Conservation (phyloP, 2,329 filamentous ascomycete species). For the Gaeumannomyces tritici region DNA sequence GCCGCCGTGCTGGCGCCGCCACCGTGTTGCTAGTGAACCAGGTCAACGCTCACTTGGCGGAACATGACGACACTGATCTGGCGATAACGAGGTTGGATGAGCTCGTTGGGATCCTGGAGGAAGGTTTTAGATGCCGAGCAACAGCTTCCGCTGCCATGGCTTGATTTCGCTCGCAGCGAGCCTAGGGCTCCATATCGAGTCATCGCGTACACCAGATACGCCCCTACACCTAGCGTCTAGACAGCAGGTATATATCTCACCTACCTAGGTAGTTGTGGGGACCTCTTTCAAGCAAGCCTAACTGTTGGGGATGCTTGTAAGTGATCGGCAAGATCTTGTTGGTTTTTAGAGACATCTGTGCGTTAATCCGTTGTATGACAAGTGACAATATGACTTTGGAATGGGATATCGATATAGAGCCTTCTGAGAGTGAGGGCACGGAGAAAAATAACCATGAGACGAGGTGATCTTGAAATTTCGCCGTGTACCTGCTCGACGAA, state of each 20-base stretch:
- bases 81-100: slow-evolving; percentile 66
- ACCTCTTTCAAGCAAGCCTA: too few relatives aligned
- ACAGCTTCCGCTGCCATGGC: too few relatives aligned
- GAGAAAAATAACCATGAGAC: not conserved
- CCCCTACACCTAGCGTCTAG: too few relatives aligned
- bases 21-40: slow-evolving; percentile 84
- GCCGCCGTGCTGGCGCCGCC: slow-evolving; percentile 70
- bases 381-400: not conserved
- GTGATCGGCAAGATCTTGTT: not conserved
- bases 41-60: slow-evolving; percentile 60
- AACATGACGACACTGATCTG: slow-evolving; percentile 69
- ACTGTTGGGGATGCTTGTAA: too few relatives aligned
- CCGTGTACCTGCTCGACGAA: not conserved
- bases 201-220: too few relatives aligned
- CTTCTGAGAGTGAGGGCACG: not conserved
- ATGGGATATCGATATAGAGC: not conserved
- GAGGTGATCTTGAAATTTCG: not conserved
- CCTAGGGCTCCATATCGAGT: too few relatives aligned
- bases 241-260: too few relatives aligned
- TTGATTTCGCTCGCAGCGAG: not conserved
- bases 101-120: slow-evolving; percentile 63
- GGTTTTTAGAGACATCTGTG: not conserved
- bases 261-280: too few relatives aligned
- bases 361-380: not conserved
- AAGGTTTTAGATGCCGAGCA: slow-evolving; percentile 45